Percentiles rank a stretch among this genome's conserved stretches.
These are phyloP conservation scores for Saksenaea vasiformis DNA, from an alignment of 371 early-diverging fungal genomes.

Conservation along the genomic window DNA sequence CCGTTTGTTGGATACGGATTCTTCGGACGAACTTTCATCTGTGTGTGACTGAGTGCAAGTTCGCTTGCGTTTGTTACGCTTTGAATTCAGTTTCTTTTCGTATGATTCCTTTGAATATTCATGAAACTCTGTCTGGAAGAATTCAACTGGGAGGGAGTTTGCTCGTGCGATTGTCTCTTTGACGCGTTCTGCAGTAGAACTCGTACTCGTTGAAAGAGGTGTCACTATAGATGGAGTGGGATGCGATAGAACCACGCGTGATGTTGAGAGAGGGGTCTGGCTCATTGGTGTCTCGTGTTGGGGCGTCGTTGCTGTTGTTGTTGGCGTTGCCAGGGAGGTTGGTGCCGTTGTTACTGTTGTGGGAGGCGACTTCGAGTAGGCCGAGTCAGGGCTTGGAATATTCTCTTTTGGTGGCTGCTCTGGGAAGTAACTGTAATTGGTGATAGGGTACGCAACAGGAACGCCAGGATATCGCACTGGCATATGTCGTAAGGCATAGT, in stretches of 20 bases:
- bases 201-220: constrained; percentile 21
- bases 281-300: neutral
- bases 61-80: constrained; percentile 47
- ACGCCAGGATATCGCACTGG: constrained; percentile 31
- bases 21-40: constrained; percentile 11
- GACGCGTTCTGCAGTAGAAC: constrained; percentile 42
- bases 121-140: constrained; percentile 51
- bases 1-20: constrained; percentile 18
- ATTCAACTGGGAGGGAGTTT: constrained; percentile 49
- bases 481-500: constrained; percentile 41
- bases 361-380: constrained; percentile 21
- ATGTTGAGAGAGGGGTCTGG: neutral
- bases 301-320: neutral
- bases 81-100: constrained; percentile 48
- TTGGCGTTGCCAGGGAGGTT: neutral
- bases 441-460: constrained; percentile 29
- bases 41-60: constrained; percentile 12
- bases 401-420: constrained; percentile 16
- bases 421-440: constrained; percentile 27
- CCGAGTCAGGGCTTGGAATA: constrained; percentile 38
- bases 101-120: constrained; percentile 53
- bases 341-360: constrained; percentile 1
- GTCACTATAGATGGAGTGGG: constrained; percentile 8
- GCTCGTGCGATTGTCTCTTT: constrained; percentile 52
- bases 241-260: neutral